Evolutionary conservation across 164 flowering plant species (phyloP).

Genomic region (Chimonanthus salicifolius): DNA sequence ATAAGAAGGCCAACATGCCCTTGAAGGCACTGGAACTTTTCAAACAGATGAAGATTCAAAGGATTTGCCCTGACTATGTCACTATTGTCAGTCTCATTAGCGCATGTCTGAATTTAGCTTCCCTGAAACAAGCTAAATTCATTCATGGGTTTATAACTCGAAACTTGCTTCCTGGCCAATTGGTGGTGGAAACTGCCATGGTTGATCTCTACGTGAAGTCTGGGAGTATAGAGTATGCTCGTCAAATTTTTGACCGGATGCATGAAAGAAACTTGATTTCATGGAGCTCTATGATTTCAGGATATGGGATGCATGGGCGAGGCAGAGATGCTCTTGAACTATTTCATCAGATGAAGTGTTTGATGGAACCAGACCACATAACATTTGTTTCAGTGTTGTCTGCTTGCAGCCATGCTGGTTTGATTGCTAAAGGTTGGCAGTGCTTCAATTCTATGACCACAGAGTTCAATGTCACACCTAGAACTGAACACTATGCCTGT

Average conservation of each 20-base stretch:
- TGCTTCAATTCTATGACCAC: slow-evolving; percentile 33
- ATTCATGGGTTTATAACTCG: slow-evolving; percentile 24
- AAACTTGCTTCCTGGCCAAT: slow-evolving; percentile 1
- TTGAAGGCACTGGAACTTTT: slow-evolving; percentile 19
- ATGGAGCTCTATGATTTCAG: slow-evolving; percentile 38
- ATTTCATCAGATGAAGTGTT: slow-evolving; percentile 26
- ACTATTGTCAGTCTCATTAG: slow-evolving; percentile 18
- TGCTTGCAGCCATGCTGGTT: slow-evolving; percentile 46
- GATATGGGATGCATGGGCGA: slow-evolving; percentile 34
- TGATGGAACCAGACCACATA: slow-evolving; percentile 24
- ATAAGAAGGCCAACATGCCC: slow-evolving; percentile 19
- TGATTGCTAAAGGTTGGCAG: slow-evolving; percentile 30
- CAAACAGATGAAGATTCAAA: slow-evolving; percentile 17
- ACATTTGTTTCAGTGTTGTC: slow-evolving; percentile 31
- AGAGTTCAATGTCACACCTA: slow-evolving; percentile 23
- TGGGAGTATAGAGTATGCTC: slow-evolving; percentile 23
- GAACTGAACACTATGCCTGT: slow-evolving; percentile 34
- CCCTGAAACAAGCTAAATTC: slow-evolving; percentile 17
- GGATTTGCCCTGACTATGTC: slow-evolving; percentile 22
- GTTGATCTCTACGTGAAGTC: slow-evolving; percentile 31
- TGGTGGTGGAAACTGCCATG: slow-evolving; percentile 17
- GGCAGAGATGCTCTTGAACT: slow-evolving; percentile 25
- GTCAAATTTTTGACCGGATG: slow-evolving; percentile 25
- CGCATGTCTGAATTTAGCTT: slow-evolving; percentile 6
- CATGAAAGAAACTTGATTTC: slow-evolving; percentile 23